Evolutionary conservation across 2,329 filamentous ascomycete species (phyloP).

Genomic region (Colletotrichum sp.): DNA sequence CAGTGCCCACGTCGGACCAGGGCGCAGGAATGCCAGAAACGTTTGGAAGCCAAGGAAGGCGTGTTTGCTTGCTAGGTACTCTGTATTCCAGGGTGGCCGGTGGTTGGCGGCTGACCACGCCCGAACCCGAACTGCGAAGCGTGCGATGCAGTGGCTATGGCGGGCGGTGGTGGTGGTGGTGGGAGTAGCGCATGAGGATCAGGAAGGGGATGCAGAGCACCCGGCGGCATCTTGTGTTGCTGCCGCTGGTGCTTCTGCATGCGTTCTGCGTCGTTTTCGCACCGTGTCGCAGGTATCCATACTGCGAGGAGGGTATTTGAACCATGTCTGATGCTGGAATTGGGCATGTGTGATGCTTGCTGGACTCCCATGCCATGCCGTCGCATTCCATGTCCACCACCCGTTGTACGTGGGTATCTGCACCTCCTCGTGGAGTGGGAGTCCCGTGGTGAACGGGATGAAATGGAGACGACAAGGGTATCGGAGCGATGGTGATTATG

Average conservation of each 20-base stretch:
- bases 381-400: background rate
- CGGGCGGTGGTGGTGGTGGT: background rate
- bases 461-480: background rate
- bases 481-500: background rate
- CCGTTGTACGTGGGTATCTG: background rate
- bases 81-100: background rate
- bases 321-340: background rate
- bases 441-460: background rate
- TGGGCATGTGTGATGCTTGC: background rate
- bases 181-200: background rate
- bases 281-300: background rate
- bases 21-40: constrained; percentile 7
- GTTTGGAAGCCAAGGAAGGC: background rate
- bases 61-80: constrained; percentile 1
- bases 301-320: background rate
- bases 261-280: background rate
- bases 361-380: background rate
- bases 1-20: background rate
- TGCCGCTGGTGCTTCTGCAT: background rate
- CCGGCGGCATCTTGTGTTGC: background rate
- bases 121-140: background rate
- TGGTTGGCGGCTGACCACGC: background rate
- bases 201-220: background rate
- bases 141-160: background rate
- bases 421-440: background rate